Conservation (phyloP, 176 grass and related monocot genomes). For the Dendrocalamus sinicus region DNA sequence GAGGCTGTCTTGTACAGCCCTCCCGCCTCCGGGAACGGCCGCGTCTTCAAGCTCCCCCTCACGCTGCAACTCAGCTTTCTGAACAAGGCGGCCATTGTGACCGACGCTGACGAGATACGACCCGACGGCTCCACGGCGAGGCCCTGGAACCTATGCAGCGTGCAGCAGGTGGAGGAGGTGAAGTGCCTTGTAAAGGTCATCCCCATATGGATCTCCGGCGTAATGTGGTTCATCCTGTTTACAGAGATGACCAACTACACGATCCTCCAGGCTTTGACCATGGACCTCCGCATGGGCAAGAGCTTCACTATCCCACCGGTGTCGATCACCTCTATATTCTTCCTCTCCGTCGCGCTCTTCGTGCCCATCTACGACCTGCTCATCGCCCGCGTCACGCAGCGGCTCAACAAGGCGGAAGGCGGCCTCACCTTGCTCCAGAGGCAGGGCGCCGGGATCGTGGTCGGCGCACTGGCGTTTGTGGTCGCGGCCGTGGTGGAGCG, state of each 20-base stretch:
- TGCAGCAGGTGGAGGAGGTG: constrained; percentile 63
- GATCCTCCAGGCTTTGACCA: constrained; percentile 18
- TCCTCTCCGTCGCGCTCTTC: constrained; percentile 45
- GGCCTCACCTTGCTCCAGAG: constrained; percentile 44
- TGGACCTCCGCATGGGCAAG: constrained; percentile 57
- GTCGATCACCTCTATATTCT: constrained; percentile 35
- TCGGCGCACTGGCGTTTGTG: constrained; percentile 15
- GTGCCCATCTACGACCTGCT: constrained; percentile 50
- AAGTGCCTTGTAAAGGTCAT: constrained; percentile 45
- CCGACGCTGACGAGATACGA: constrained; percentile 36
- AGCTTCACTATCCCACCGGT: constrained; percentile 45
- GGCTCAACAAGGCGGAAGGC: constrained; percentile 16
- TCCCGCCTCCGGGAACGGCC: neutral
- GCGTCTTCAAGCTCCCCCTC: constrained; percentile 33
- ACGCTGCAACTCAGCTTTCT: constrained; percentile 45
- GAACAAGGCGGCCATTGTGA: constrained; percentile 60
- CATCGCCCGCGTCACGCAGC: constrained; percentile 6
- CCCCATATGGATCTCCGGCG: constrained; percentile 55
- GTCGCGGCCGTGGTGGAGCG: constrained; percentile 29
- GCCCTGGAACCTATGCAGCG: constrained; percentile 55
- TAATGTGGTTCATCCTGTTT: constrained; percentile 36
- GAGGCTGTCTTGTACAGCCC: constrained; percentile 38
- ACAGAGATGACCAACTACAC: constrained; percentile 39
- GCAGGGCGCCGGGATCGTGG: constrained; percentile 33
- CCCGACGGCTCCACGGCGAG: constrained; percentile 33